Percentiles rank a stretch among this genome's conserved stretches.
These are phyloP conservation scores for Cladosporium sp. DNA, from an alignment of 2,329 filamentous ascomycete genomes.

Conservation along the genomic window DNA sequence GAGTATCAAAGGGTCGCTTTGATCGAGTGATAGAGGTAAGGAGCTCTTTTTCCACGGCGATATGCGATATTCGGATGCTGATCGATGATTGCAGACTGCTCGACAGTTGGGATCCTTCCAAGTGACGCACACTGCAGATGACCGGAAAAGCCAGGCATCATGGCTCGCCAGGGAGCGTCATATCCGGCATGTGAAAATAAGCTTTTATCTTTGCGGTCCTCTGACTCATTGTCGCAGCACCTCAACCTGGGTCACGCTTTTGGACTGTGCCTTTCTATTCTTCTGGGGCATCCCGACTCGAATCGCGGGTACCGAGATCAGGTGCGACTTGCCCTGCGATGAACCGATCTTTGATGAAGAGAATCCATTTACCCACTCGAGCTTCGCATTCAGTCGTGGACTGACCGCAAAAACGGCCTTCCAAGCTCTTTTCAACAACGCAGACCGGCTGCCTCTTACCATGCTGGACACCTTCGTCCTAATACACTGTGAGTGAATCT, in stretches of 20 bases:
- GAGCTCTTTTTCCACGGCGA: background rate
- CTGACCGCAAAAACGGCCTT: slow-evolving; percentile 15
- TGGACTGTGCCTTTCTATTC: slow-evolving; percentile 26
- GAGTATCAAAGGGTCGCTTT: background rate
- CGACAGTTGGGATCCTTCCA: slow-evolving; percentile 12
- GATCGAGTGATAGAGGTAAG: background rate
- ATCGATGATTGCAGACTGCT: background rate
- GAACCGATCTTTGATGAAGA: slow-evolving; percentile 22
- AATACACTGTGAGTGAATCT: slow-evolving; percentile 14
- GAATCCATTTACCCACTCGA: slow-evolving; percentile 22
- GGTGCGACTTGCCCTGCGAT: slow-evolving; percentile 23
- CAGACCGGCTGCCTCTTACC: slow-evolving; percentile 16
- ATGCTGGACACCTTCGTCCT: slow-evolving; percentile 26
- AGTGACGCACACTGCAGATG: slow-evolving; percentile 21
- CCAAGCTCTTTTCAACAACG: slow-evolving; percentile 10
- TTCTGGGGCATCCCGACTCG: slow-evolving; percentile 23
- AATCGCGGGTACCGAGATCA: slow-evolving; percentile 19
- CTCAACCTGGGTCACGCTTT: slow-evolving; percentile 18
- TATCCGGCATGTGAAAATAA: slow-evolving; percentile 17
- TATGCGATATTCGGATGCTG: background rate
- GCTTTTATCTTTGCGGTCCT: background rate
- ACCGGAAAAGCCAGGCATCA: slow-evolving; percentile 19
- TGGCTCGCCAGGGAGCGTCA: slow-evolving; percentile 23
- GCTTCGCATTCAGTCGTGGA: slow-evolving; percentile 21
- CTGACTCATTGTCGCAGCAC: slow-evolving; percentile 6